Base-by-base conservation (phyloP, 495 filamentous ascomycete genomes). In the Xylaria scruposa region DNA sequence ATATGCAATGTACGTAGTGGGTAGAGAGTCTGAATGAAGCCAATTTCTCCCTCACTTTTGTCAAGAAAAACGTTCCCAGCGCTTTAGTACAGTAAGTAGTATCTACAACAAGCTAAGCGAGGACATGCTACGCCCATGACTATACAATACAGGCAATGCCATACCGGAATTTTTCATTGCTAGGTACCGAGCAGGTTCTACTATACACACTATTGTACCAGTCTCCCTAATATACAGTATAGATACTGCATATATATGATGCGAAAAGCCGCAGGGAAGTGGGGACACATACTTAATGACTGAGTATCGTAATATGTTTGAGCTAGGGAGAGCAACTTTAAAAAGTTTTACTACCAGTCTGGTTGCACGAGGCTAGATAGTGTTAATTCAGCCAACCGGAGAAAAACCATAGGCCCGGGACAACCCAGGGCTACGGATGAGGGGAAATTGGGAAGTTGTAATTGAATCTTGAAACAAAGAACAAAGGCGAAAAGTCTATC, bases 381-480 rank as follows among this genome's bases (percentile, higher is more conserved):
- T 24, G 1, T 8, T 59, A 19, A n/a, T 38, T 38, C 17, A 38
- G 12, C 58, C 58, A 60, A 60, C 58, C 58, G 58, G 58, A 60
- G 58, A 60, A 60, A 60, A 60, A 12, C 58, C 33, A 60, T 33
- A 60, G 58, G 17, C n/a, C 19, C 5, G 58, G 58, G 38, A 60
- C 31, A 60, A 38, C 58, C 31, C 33, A 60, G 19, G 33, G 33
- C 17, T 60, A 38, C 33, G 33, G 58, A 38, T 17, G 12, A 38
- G 33, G 58, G 31, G 31, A 36, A 9, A 38, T 38, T 33, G 58
- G 31, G 31, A 36, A 9, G 38, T 38, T 33, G 19, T 17, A 60
- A 19, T 38, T 21, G 2, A 36, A 60, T n/a, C 17, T 36, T 19
- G 17, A 59, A 59, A 59, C 7, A 10, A 33, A 19, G 24, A 56